Percentiles rank a stretch among this genome's conserved stretches.
These are phyloP conservation scores for Calonectria hongkongensis DNA, from an alignment of 2,329 filamentous ascomycete genomes.

Conservation along the genomic window DNA sequence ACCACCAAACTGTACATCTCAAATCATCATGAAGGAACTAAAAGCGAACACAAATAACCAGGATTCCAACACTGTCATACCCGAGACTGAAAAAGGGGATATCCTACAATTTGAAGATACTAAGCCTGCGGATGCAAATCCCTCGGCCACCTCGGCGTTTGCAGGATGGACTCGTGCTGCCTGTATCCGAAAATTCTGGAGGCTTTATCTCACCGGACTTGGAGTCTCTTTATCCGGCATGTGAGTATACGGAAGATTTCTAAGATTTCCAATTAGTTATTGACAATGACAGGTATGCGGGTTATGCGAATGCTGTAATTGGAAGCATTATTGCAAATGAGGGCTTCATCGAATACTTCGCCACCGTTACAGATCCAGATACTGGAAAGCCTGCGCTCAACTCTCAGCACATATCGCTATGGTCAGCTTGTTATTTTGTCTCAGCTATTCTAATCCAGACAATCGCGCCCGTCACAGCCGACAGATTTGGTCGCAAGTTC, in stretches of 20 bases:
- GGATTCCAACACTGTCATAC: neutral
- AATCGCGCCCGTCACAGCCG: slow-evolving; percentile 33
- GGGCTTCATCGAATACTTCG: slow-evolving; percentile 40
- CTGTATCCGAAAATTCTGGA: slow-evolving; percentile 40
- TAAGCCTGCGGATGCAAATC: neutral
- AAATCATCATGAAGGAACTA: neutral
- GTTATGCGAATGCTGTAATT: slow-evolving; percentile 37
- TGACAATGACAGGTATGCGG: slow-evolving; percentile 18
- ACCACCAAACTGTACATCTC: neutral
- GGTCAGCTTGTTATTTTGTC: slow-evolving; percentile 37
- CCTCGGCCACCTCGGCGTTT: slow-evolving; percentile 29
- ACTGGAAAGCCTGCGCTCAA: slow-evolving; percentile 35
- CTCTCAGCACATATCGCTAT: slow-evolving; percentile 39
- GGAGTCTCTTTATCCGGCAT: slow-evolving; percentile 38
- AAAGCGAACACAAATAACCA: neutral
- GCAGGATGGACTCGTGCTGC: slow-evolving; percentile 29
- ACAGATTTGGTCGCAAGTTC: slow-evolving; percentile 35
- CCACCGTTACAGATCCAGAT: slow-evolving; percentile 35
- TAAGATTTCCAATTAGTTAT: too few relatives aligned
- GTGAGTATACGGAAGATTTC: neutral
- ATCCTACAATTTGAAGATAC: slow-evolving; percentile 23
- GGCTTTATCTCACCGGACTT: slow-evolving; percentile 33
- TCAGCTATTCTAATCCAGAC: slow-evolving; percentile 36
- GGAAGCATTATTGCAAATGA: slow-evolving; percentile 41
- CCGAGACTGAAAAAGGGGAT: slow-evolving; percentile 5